A percentile compares a stretch with the other conserved stretches of the same genome.
Evolutionary conservation across 2,329 filamentous ascomycete genomes (phyloP).

Genomic region (Aspergillus viridinutans): DNA sequence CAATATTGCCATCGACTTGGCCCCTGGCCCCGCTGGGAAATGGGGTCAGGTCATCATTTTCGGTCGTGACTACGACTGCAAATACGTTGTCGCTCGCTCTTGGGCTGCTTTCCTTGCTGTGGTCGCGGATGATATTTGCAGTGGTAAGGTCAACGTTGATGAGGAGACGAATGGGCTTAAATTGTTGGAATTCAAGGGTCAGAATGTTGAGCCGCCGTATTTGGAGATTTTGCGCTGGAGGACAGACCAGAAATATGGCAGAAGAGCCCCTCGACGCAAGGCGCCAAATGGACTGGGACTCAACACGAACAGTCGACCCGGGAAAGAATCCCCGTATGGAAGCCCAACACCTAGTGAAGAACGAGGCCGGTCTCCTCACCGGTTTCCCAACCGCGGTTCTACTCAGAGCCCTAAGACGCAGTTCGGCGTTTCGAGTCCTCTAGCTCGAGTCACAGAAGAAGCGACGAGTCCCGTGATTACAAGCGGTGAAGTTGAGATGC

Average conservation of each 20-base stretch:
- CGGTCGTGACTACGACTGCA: constrained; percentile 96
- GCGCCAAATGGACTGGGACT: constrained; percentile 48
- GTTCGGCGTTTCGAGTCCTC: constrained; percentile 42
- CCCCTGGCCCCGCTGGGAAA: constrained; percentile 80
- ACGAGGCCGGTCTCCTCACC: constrained; percentile 46
- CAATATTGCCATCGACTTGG: constrained; percentile 88
- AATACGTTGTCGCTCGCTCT: constrained; percentile 90
- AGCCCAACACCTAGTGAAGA: constrained; percentile 45
- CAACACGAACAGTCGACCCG: constrained; percentile 46
- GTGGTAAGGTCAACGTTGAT: constrained; percentile 86
- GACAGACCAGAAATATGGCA: constrained; percentile 88
- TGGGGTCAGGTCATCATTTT: constrained; percentile 98
- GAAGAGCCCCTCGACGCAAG: constrained; percentile 50
- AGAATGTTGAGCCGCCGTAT: constrained; percentile 86
- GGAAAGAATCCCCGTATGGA: constrained; percentile 52
- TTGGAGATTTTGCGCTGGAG: constrained; percentile 94
- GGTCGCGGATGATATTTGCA: constrained; percentile 84
- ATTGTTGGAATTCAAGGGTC: constrained; percentile 82
- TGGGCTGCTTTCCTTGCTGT: constrained; percentile 84
- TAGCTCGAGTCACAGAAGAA: constrained; percentile 46
- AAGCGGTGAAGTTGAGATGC: constrained; percentile 29
- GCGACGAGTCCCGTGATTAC: constrained; percentile 33
- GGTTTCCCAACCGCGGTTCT: constrained; percentile 41
- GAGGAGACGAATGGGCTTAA: constrained; percentile 91
- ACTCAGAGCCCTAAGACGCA: constrained; percentile 43